Base-by-base conservation (phyloP, 139 green algal genomes). In the Coelastrella sp. region DNA sequence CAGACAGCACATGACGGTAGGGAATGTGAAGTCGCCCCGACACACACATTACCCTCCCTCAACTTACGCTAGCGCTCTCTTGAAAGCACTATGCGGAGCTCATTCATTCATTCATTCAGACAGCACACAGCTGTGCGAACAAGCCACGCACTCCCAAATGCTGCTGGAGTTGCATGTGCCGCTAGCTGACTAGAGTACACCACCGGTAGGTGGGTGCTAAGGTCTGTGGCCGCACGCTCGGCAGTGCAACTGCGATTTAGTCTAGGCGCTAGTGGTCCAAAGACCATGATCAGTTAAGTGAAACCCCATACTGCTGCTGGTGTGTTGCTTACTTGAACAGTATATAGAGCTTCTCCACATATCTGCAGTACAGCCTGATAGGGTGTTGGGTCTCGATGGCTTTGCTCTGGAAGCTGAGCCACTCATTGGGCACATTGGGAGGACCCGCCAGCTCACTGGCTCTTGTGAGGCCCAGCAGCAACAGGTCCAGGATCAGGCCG, bases 281-380 rank as follows among this genome's bases (percentile, higher is more conserved):
- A 76, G 68, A 20, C 13, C 68, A 23, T n/a, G n/a, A 13, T 8
- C 6, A 8, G 17, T n/a, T 6, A 76, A n/a, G n/a, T n/a, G 13
- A 76, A 16, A 20, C 13, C 68, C 8, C 8, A n/a, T n/a, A 6
- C 17, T 76, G 3, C 17, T n/a, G n/a, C n/a, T n/a, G 8, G 17
- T n/a, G 13, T n/a, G n/a, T 0, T 5, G 59, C 87, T 91, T 68
- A 94, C 92, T 89, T 91, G 86, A 94, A 95, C 47, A 94, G 81
- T 61, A 94, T 92, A 85, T 94, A 92, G 13, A 95, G 73, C 60
- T 64, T 88, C 81, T 90, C 81, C 59, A 99, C 97, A 95, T 99
- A 99, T 74, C 98, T 96, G 58, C 93, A 95, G 96, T 99, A 99
- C 58, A 99, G 96, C 66, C 98, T 92, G 93, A 99, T 99, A 79